Conservation (phyloP, 345 rosid genomes). For the Rhodomyrtus tomentosa region DNA sequence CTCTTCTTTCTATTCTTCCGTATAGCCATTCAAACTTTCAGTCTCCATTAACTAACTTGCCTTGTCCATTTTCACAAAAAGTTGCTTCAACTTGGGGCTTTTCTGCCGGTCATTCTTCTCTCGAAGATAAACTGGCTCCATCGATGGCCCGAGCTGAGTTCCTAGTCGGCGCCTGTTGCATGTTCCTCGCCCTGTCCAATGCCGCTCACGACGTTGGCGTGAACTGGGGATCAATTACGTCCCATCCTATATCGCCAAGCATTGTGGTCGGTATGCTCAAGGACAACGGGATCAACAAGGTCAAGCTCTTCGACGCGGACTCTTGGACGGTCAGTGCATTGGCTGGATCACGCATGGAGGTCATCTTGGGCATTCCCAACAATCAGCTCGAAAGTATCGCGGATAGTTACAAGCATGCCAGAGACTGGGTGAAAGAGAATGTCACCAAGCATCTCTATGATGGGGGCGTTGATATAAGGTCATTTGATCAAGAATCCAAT, state of each 20-base stretch:
- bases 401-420: slow-evolving; percentile 21
- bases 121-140: neutral
- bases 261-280: slow-evolving; percentile 57
- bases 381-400: slow-evolving; percentile 28
- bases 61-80: neutral
- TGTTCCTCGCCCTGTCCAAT: slow-evolving; percentile 10
- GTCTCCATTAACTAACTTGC: neutral
- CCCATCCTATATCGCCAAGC: slow-evolving; percentile 46
- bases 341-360: slow-evolving; percentile 49
- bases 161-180: neutral
- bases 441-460: slow-evolving; percentile 31
- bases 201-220: slow-evolving; percentile 42
- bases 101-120: neutral
- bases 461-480: slow-evolving; percentile 63
- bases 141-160: slow-evolving; percentile 15
- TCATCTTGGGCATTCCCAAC: slow-evolving; percentile 82
- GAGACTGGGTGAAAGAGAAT: slow-evolving; percentile 68
- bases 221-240: slow-evolving; percentile 68
- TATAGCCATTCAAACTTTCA: neutral
- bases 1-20: neutral
- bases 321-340: slow-evolving; percentile 35
- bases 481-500: neutral
- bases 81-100: neutral
- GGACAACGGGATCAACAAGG: slow-evolving; percentile 55
- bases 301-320: slow-evolving; percentile 77